These are phyloP conservation scores for Termitomyces sp. DNA, from an alignment of 768 basidiomycete genomes.

Conservation along the genomic window DNA sequence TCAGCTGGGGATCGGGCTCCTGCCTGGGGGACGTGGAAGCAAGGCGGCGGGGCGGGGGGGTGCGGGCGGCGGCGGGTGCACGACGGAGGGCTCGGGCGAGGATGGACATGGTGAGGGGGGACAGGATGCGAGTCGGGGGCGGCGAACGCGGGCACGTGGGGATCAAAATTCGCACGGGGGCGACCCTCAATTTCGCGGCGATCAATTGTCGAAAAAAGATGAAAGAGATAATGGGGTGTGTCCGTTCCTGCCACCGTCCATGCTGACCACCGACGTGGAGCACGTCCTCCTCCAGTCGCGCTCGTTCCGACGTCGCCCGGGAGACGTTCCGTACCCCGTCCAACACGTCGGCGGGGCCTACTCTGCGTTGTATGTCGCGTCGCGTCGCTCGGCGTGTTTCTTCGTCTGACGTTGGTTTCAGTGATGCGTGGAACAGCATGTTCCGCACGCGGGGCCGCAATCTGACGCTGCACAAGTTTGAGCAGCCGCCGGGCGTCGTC, in stretches of 20 bases:
- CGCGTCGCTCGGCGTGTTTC: not conserved
- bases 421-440: constrained; percentile 70
- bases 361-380: constrained; percentile 49
- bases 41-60: constrained; percentile 21
- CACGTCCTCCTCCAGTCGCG: constrained; percentile 34
- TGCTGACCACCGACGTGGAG: constrained; percentile 33
- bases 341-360: constrained; percentile 40
- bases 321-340: constrained; percentile 53
- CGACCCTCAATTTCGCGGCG: constrained; percentile 17
- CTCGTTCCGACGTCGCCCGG: constrained; percentile 35
- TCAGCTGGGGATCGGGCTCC: constrained; percentile 60
- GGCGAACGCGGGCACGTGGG: constrained; percentile 12
- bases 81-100: constrained; percentile 34
- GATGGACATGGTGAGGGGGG: constrained; percentile 23
- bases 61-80: constrained; percentile 25
- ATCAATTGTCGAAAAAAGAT: constrained; percentile 22
- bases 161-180: constrained; percentile 10
- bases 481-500: constrained; percentile 40
- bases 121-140: constrained; percentile 4
- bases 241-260: not conserved
- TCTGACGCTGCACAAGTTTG: constrained; percentile 50
- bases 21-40: constrained; percentile 29
- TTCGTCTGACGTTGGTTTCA: constrained; percentile 20
- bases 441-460: constrained; percentile 44
- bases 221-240: not conserved